A percentile compares a stretch with the other conserved stretches of the same genome.
Conservation (phyloP, 208 protist species). For the Blastocrithidia nonstop region DNA sequence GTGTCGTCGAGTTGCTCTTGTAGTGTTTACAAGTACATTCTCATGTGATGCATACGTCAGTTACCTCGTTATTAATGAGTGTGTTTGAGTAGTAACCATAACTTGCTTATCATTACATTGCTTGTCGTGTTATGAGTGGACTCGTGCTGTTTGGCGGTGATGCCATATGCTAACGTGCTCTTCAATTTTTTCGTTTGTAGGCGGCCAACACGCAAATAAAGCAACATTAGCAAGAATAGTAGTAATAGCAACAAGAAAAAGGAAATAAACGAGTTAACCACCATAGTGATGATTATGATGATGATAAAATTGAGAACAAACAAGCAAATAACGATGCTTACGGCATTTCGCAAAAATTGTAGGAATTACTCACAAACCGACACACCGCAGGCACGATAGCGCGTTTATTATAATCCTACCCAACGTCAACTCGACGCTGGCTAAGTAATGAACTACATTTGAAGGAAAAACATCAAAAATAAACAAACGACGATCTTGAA, state of each 20-base stretch:
- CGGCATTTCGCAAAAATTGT: too few species aligned
- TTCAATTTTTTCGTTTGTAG: slow-evolving; percentile 55
- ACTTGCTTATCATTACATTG: slow-evolving; percentile 61
- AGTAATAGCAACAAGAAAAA: too few species aligned
- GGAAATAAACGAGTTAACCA: background rate
- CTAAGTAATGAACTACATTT: slow-evolving; percentile 43
- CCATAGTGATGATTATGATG: background rate
- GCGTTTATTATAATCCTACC: slow-evolving; percentile 38
- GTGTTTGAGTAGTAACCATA: slow-evolving; percentile 70
- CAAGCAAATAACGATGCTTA: too few species aligned
- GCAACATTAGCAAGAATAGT: background rate
- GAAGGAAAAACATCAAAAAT: slow-evolving; percentile 8
- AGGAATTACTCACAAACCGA: slow-evolving; percentile 41
- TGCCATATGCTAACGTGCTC: slow-evolving; percentile 21
- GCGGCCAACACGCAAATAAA: background rate
- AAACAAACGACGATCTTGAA: slow-evolving; percentile 7
- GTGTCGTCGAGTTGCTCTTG: slow-evolving; percentile 60
- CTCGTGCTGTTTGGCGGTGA: slow-evolving; percentile 40
- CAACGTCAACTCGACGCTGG: slow-evolving; percentile 33
- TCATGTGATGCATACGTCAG: slow-evolving; percentile 12
- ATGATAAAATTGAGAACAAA: slow-evolving; percentile 8
- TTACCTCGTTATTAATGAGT: slow-evolving; percentile 39
- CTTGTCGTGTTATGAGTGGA: slow-evolving; percentile 69
- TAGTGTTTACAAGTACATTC: slow-evolving; percentile 17
- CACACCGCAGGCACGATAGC: slow-evolving; percentile 63